Conservation (phyloP, 1,139 yeast species). For the Keqinozyma sinolaborantium region DNA sequence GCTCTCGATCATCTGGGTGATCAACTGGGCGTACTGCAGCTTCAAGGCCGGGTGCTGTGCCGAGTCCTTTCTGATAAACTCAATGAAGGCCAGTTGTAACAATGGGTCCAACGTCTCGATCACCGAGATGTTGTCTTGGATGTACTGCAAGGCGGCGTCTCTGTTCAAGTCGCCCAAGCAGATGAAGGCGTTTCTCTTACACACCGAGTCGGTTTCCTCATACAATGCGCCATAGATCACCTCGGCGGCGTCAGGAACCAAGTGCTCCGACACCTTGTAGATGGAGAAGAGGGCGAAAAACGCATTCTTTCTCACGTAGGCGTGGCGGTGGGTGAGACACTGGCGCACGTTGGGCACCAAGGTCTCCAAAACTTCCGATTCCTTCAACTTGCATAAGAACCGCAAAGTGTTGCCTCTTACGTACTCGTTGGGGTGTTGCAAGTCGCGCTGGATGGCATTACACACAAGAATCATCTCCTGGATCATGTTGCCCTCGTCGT, state of each 20-base stretch:
- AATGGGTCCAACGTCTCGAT: slow-evolving; percentile 77
- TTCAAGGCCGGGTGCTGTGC: slow-evolving; percentile 58
- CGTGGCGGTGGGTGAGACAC: slow-evolving; percentile 94
- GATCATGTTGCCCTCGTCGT: slow-evolving; percentile 83
- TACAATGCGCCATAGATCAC: slow-evolving; percentile 68
- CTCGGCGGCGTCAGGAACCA: slow-evolving; percentile 94
- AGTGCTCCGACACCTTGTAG: slow-evolving; percentile 75
- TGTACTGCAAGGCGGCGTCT: slow-evolving; percentile 77
- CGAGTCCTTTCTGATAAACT: slow-evolving; percentile 86
- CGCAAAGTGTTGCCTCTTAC: slow-evolving; percentile 94
- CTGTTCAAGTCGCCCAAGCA: slow-evolving; percentile 82
- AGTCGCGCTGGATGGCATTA: slow-evolving; percentile 94
- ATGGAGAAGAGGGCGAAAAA: slow-evolving; percentile 87
- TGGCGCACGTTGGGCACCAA: slow-evolving; percentile 89
- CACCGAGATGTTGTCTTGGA: slow-evolving; percentile 65
- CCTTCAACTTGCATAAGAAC: slow-evolving; percentile 84
- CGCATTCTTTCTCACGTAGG: slow-evolving; percentile 96
- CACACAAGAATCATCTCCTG: slow-evolving; percentile 99
- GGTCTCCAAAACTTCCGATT: slow-evolving; percentile 92
- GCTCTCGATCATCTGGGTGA: slow-evolving; percentile 70
- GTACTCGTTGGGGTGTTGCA: slow-evolving; percentile 97
- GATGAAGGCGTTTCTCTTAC: slow-evolving; percentile 94
- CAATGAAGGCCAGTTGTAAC: slow-evolving; percentile 85
- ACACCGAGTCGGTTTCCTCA: slow-evolving; percentile 87
- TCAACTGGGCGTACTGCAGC: slow-evolving; percentile 66